Conservation (phyloP, 805 yeast species). For the Wickerhamomyces canadensis region DNA sequence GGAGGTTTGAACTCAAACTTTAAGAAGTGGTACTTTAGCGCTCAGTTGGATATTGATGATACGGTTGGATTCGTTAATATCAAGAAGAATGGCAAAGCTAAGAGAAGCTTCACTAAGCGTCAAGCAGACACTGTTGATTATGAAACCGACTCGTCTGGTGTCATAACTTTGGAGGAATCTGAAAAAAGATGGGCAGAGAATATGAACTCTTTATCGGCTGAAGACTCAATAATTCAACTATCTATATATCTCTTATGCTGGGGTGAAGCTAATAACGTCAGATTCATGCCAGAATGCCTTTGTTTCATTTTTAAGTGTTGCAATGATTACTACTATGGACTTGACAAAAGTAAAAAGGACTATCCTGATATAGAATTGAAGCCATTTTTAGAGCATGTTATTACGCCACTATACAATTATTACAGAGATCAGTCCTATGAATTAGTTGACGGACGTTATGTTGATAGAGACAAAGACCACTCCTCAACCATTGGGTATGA, state of each 20-base stretch:
- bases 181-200: slow-evolving; percentile 46
- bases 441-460: slow-evolving; percentile 36
- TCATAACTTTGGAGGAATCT: slow-evolving; percentile 33
- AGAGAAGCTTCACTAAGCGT: slow-evolving; percentile 10
- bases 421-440: slow-evolving; percentile 51
- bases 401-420: slow-evolving; percentile 68
- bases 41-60: slow-evolving; percentile 59
- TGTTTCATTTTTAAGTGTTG: slow-evolving; percentile 84
- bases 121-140: slow-evolving; percentile 2
- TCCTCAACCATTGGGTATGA: slow-evolving; percentile 75
- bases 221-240: slow-evolving; percentile 56
- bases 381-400: slow-evolving; percentile 57
- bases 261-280: slow-evolving; percentile 86
- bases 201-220: slow-evolving; percentile 44
- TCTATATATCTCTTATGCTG: slow-evolving; percentile 70
- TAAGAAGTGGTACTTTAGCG: slow-evolving; percentile 73
- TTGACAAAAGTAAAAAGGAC: slow-evolving; percentile 31
- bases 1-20: slow-evolving; percentile 68
- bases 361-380: slow-evolving; percentile 24
- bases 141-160: neutral
- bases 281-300: slow-evolving; percentile 87
- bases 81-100: slow-evolving; percentile 21
- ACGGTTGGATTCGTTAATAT: slow-evolving; percentile 32
- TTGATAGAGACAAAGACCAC: slow-evolving; percentile 57
- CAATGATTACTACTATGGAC: slow-evolving; percentile 53